A percentile compares a stretch with the other conserved stretches of the same genome.
These are phyloP conservation scores for Sugiyamaella chiloensis DNA, from an alignment of 805 yeast species.

Conservation along the genomic window DNA sequence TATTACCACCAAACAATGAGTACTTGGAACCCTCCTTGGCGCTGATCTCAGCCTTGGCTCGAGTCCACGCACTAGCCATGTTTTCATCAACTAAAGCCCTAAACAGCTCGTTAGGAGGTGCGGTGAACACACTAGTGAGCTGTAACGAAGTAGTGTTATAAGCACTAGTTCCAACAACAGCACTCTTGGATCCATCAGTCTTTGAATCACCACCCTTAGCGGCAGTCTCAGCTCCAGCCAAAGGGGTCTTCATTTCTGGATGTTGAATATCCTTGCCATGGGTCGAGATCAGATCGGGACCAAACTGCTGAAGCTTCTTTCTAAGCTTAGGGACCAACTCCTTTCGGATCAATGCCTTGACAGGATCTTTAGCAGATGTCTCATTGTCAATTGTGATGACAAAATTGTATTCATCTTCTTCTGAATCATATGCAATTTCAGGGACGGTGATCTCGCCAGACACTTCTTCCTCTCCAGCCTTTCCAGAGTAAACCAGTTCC, in stretches of 20 bases:
- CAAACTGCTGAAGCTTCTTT: constrained; percentile 58
- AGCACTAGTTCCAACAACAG: constrained; percentile 38
- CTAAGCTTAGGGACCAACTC: constrained; percentile 70
- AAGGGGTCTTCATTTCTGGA: constrained; percentile 42
- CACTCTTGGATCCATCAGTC: constrained; percentile 5
- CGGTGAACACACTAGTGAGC: constrained; percentile 75
- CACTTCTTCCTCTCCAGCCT: constrained; percentile 39
- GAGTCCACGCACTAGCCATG: constrained; percentile 87
- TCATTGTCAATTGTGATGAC: constrained; percentile 63
- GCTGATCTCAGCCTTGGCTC: constrained; percentile 61
- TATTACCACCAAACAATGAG: constrained; percentile 82
- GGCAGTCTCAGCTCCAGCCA: constrained; percentile 1
- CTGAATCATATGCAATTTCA: constrained; percentile 91
- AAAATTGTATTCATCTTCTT: constrained; percentile 80
- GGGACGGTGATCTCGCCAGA: constrained; percentile 81
- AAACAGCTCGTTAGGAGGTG: constrained; percentile 83
- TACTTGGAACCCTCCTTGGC: constrained; percentile 58
- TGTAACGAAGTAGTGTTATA: constrained; percentile 80
- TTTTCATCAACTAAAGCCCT: constrained; percentile 71
- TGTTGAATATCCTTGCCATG: constrained; percentile 90
- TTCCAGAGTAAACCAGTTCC: constrained; percentile 56
- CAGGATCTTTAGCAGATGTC: constrained; percentile 41
- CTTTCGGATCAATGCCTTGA: constrained; percentile 51
- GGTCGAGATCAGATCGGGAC: constrained; percentile 64
- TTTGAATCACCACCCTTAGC: constrained; percentile 3